Evolutionary conservation across 2,329 filamentous ascomycete species (phyloP).

Genomic region (Aquanectria penicillioides): DNA sequence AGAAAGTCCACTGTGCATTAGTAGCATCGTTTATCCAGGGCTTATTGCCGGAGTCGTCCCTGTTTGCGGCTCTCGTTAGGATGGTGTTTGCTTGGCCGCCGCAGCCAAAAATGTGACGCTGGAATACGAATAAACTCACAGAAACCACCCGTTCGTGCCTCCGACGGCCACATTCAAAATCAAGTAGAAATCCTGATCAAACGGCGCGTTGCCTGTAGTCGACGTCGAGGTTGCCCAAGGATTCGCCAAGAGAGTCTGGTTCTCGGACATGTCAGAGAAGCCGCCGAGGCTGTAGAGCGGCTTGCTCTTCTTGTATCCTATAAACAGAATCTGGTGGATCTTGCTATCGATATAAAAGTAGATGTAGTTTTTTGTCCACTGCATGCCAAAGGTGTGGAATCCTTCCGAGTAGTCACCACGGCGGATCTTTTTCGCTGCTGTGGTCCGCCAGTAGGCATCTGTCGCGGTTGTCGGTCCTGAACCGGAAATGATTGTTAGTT

Average conservation of each 20-base stretch:
- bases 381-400: constrained; percentile 63
- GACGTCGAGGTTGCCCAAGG: constrained; percentile 54
- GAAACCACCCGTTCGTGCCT: constrained; percentile 59
- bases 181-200: constrained; percentile 62
- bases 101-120: neutral
- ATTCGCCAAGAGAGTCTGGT: constrained; percentile 53
- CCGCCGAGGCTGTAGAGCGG: constrained; percentile 54
- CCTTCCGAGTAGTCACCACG: constrained; percentile 49
- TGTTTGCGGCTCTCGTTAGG: constrained; percentile 26
- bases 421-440: constrained; percentile 42
- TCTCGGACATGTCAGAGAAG: constrained; percentile 52
- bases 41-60: constrained; percentile 55
- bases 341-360: constrained; percentile 63
- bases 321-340: constrained; percentile 51
- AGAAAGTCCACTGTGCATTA: constrained; percentile 54
- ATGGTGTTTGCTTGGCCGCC: neutral
- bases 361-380: constrained; percentile 63
- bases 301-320: constrained; percentile 45
- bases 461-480: constrained; percentile 37
- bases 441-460: constrained; percentile 49
- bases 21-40: constrained; percentile 57
- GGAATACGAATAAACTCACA: constrained; percentile 40
- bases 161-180: constrained; percentile 63
- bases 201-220: constrained; percentile 56
- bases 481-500: neutral